These are phyloP conservation scores for Naganishia onofrii DNA, from an alignment of 768 basidiomycete species.

Conservation along the genomic window DNA sequence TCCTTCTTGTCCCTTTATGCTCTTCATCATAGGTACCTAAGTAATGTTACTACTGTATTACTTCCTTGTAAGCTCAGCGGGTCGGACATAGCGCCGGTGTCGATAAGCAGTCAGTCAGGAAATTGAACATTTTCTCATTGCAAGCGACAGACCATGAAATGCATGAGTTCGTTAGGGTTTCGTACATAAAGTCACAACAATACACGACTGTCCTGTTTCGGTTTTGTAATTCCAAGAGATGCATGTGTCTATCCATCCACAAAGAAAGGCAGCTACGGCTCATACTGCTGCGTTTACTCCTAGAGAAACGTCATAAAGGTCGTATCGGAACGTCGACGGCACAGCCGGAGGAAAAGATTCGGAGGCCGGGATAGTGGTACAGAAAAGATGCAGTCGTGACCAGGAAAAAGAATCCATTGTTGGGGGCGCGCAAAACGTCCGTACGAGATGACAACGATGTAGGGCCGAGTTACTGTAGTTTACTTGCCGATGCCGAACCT, in stretches of 20 bases:
- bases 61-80: too few species aligned
- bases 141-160: background rate
- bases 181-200: background rate
- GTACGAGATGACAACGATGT: too few species aligned
- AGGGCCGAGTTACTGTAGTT: background rate
- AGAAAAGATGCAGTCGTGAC: background rate
- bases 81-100: too few species aligned
- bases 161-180: background rate
- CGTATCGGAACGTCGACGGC: constrained; percentile 1
- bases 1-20: too few species aligned
- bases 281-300: background rate
- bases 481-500: constrained; percentile 30
- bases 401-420: background rate
- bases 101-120: too few species aligned
- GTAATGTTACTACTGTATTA: too few species aligned
- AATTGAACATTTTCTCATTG: too few species aligned
- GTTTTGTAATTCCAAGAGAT: background rate
- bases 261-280: background rate
- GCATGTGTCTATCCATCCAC: background rate
- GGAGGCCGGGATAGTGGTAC: background rate
- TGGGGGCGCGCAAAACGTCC: too few species aligned
- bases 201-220: constrained; percentile 2
- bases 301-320: constrained; percentile 5
- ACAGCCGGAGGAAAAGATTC: background rate
- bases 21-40: too few species aligned